Evolutionary conservation across 164 flowering plant genomes (phyloP).

Genomic region (Hamamelis virginiana): DNA sequence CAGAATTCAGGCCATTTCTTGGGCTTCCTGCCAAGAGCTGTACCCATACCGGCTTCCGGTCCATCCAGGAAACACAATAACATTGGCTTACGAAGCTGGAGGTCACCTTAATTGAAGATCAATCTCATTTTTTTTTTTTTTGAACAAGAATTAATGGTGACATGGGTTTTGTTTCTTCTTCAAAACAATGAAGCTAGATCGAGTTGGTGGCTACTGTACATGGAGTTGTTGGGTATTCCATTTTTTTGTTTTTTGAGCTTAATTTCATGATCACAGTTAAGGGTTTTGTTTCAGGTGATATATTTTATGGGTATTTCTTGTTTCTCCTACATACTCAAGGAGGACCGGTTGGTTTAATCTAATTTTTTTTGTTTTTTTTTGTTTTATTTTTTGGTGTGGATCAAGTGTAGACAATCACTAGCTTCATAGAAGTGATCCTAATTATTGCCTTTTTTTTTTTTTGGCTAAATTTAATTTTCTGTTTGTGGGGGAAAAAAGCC

Average conservation of each 20-base stretch:
- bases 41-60: constrained; percentile 60
- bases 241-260: constrained; percentile 13
- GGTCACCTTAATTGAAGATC: constrained; percentile 34
- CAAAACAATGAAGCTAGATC: not conserved
- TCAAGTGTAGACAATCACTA: not conserved
- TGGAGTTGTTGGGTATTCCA: constrained; percentile 10
- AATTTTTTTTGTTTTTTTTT: not conserved
- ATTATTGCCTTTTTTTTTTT: not conserved
- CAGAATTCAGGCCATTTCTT: constrained; percentile 38
- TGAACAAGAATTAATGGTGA: constrained; percentile 3
- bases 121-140: not conserved
- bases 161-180: constrained; percentile 8
- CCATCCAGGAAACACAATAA: constrained; percentile 80
- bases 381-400: not conserved
- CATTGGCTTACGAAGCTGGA: constrained; percentile 52
- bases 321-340: not conserved
- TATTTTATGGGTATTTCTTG: not conserved
- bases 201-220: constrained; percentile 4
- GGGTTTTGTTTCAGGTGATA: not conserved
- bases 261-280: no score
- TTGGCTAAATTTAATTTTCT: not conserved
- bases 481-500: not conserved
- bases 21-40: constrained; percentile 61
- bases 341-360: constrained; percentile 1
- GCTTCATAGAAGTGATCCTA: no score